phyloP scores from a whole-genome alignment of 2,329 filamentous ascomycete genomes.

The Ceratocystis albifundus region DNA sequence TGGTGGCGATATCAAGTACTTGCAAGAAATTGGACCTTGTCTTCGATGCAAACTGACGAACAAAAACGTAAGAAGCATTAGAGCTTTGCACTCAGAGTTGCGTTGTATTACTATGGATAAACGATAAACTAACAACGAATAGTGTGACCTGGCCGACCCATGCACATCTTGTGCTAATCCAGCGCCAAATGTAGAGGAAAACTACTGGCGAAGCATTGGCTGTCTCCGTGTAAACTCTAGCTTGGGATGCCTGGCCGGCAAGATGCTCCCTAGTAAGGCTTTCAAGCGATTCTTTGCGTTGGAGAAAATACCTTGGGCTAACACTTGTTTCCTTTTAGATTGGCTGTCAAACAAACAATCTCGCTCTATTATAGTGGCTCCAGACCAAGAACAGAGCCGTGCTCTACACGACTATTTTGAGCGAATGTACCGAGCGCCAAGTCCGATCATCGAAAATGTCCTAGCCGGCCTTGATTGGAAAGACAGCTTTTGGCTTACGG shows the following conservation, averaged over 20 bases:
- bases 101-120: neutral
- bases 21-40: slow-evolving; percentile 19
- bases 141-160: slow-evolving; percentile 19
- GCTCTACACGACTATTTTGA: slow-evolving; percentile 44
- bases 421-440: slow-evolving; percentile 35
- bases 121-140: neutral
- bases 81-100: neutral
- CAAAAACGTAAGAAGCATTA: slow-evolving; percentile 15
- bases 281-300: neutral
- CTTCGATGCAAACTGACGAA: slow-evolving; percentile 21
- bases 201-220: slow-evolving; percentile 19
- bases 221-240: slow-evolving; percentile 19
- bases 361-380: slow-evolving; percentile 40
- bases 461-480: slow-evolving; percentile 41
- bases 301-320: neutral
- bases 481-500: slow-evolving; percentile 44
- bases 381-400: slow-evolving; percentile 34
- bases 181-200: slow-evolving; percentile 1
- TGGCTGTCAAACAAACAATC: slow-evolving; percentile 29
- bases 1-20: neutral
- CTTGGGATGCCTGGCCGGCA: slow-evolving; percentile 13
- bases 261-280: slow-evolving; percentile 18
- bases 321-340: neutral
- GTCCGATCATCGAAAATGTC: slow-evolving; percentile 34
- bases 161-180: slow-evolving; percentile 18